Base-by-base conservation (phyloP, 352 stramenopile species). In the Phytopythium cucurbitacearum region DNA sequence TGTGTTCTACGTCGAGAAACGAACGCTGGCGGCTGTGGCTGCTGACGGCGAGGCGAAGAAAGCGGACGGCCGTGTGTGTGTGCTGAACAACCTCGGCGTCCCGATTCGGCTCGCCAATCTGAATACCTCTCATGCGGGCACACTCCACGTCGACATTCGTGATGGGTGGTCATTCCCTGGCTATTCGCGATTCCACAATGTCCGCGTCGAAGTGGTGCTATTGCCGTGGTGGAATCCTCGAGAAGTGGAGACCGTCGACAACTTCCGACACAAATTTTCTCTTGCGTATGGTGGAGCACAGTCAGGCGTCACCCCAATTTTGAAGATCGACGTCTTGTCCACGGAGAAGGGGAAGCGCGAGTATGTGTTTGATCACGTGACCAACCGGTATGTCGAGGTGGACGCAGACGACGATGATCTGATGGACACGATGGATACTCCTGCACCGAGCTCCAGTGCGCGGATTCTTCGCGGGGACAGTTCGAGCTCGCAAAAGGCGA, bases 51-150 rank as follows among this genome's bases (percentile, higher is more conserved):
- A 91, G 59, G 81, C 85, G 4, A 92, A 85, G 64, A 91, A 93
- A 58, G 84, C 91, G 48, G 76, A 91, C 42, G 84, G 84, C 1
- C 76, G 85, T 35, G 85, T 95, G 8, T 92, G 79, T 44, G 85
- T 95, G n/a, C 66, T 94, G 6, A 95, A 95, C 57, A 95, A 93
- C 48, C 69, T 95, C 2, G 85, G 85, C 36, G 85, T 93, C 40
- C 82, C 86, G 3, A 94, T 96, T 67, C 84, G 85, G 5, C 73
- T 96, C 11, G 86, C 86, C 4, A 94, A 96, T 53, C 59, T 96
- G 15, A 94, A 94, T 47, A 96, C 86, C 1, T 94, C 85, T 2
- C 79, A 88, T 16, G 69, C 84, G 16, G 86, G 86, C 10, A 90
- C 73, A 3, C 62, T 96, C 38, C 75, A 85, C 44, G 80, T 96